Evolutionary conservation across 2,329 filamentous ascomycete genomes (phyloP).

Genomic region (Stemphylium lycopersici): DNA sequence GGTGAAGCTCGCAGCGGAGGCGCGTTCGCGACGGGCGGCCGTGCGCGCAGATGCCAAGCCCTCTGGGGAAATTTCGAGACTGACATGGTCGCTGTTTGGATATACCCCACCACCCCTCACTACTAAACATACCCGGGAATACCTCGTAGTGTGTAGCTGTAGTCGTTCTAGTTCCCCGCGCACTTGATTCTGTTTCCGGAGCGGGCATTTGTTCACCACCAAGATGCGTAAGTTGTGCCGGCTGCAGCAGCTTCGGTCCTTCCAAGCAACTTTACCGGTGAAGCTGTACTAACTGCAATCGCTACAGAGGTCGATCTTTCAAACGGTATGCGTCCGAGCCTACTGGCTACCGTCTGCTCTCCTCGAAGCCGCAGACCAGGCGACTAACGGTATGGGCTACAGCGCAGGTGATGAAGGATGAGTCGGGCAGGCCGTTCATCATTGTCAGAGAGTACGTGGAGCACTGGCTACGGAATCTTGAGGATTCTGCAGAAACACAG

Average conservation of each 20-base stretch:
- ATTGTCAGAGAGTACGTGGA: slow-evolving; percentile 89
- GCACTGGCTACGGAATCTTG: background rate
- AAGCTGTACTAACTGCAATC: slow-evolving; percentile 32
- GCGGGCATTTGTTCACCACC: slow-evolving; percentile 33
- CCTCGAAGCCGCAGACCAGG: slow-evolving; percentile 13
- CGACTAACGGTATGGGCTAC: slow-evolving; percentile 34
- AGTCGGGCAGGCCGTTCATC: slow-evolving; percentile 96
- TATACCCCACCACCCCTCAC: slow-evolving; percentile 38
- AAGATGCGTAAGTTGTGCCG: slow-evolving; percentile 49
- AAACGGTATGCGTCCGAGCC: slow-evolving; percentile 66
- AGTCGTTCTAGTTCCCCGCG: slow-evolving; percentile 3
- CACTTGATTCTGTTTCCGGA: slow-evolving; percentile 8
- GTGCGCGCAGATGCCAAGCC: slow-evolving; percentile 24
- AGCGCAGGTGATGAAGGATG: slow-evolving; percentile 90
- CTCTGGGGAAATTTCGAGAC: slow-evolving; percentile 37
- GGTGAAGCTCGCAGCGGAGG: slow-evolving; percentile 11
- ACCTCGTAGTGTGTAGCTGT: slow-evolving; percentile 3
- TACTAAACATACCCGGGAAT: slow-evolving; percentile 15
- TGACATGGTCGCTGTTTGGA: slow-evolving; percentile 24
- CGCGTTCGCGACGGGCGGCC: slow-evolving; percentile 24
- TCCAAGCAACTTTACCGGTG: background rate
- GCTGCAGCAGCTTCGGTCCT: slow-evolving; percentile 20
- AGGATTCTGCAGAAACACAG: background rate
- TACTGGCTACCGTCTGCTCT: slow-evolving; percentile 1
- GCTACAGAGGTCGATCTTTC: slow-evolving; percentile 77